Base-by-base conservation (phyloP, 2,329 filamentous ascomycete species). In the Lizonia empirigonia region DNA sequence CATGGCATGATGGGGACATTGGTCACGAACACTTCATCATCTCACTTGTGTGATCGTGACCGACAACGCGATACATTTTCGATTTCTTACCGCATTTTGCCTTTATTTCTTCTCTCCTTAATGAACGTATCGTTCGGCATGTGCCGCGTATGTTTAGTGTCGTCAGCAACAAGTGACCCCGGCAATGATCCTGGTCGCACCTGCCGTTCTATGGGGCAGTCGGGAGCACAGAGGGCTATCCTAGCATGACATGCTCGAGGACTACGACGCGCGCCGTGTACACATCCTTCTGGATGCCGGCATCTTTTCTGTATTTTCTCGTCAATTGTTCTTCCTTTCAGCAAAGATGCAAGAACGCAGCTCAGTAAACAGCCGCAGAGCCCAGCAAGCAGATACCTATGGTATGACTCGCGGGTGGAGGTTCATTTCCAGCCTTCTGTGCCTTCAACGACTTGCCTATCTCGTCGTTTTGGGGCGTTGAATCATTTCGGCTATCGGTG, bases 1-100 rank as follows among this genome's bases (percentile, higher is more conserved):
- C 67, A 70, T 71, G 69, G 68, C 65, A 15, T 24, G 53, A 58
- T 41, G 58, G 60, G 60, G 56, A 56, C 12, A 16, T 13, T 24
- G 13, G 29, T 40, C 8, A 27, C 19, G n/a, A 15, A 18, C 13
- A 12, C 18, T 20, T 12, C 22, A 19, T 22, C 10, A 16, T 19
- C 16, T 22, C 4, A 16, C 18, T 22, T 8, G 4, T 34, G 10
- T 18, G 16, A 13, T 19, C n/a, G 5, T 34, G 32, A n/a, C n/a
- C n/a, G n/a, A n/a, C 32, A 18, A 5, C 16, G 19, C 10, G 32
- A 10, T 34, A 18, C 18, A 18, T 15, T 34, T 13, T 34, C 5
- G 10, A 3, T 34, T 19, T 19, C 15, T 16, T 20, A 18, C 15
- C 16, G 34, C 19, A 8, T 22, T 18, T 5, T 22, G 5, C 16